Percentiles rank a stretch among this genome's conserved stretches.
phyloP scores from a whole-genome alignment of 345 rosid genomes.

The Balakata baccata region DNA sequence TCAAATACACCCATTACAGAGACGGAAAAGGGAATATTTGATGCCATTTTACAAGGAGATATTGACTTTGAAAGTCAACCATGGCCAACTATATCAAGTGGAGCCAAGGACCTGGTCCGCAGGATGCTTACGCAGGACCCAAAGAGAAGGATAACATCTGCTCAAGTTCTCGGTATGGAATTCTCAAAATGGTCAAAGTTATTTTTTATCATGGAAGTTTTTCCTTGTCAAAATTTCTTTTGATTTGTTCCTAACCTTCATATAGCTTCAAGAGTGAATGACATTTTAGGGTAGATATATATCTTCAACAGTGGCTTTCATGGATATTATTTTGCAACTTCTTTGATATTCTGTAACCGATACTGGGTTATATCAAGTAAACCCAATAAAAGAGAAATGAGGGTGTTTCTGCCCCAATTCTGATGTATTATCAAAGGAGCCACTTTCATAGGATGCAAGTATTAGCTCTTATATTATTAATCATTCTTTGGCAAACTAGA shows the following conservation, averaged over 20 bases:
- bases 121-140: slow-evolving; percentile 34
- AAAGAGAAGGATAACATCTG: slow-evolving; percentile 28
- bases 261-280: not conserved
- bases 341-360: not conserved
- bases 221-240: not conserved
- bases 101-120: slow-evolving; percentile 34
- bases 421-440: not conserved
- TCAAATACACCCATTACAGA: slow-evolving; percentile 12
- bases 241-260: not conserved
- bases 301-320: not conserved
- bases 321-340: no score
- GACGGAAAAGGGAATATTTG: slow-evolving; percentile 34
- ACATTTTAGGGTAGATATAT: not conserved
- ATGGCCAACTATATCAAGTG: slow-evolving; percentile 33
- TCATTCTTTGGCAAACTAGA: not conserved
- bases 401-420: not conserved
- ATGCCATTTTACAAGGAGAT: slow-evolving; percentile 28
- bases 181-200: not conserved
- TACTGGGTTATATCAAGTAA: not conserved
- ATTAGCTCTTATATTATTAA: not conserved
- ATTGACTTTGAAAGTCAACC: slow-evolving; percentile 33
- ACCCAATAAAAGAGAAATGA: not conserved
- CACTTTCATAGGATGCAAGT: not conserved
- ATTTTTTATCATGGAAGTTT: not conserved
- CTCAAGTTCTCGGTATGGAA: slow-evolving; percentile 32